phyloP scores from a whole-genome alignment of 306 rosid species.

The Begonia peltatifolia region DNA sequence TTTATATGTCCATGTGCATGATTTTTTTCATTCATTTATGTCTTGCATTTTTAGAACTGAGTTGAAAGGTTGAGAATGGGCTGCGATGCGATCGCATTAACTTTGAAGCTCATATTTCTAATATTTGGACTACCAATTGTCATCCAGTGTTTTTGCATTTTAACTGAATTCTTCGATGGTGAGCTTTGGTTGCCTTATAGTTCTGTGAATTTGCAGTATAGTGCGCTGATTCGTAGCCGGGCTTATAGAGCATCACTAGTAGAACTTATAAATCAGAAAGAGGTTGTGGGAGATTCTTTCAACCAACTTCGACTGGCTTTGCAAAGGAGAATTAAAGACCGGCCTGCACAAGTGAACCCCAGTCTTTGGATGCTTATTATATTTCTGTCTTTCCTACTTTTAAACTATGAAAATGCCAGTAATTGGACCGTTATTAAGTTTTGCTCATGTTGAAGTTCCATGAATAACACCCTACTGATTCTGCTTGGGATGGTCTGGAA shows the following conservation, averaged over 20 bases:
- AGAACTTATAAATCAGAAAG: slow-evolving; percentile 92
- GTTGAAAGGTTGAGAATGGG: neutral
- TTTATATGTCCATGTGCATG: slow-evolving; percentile 1
- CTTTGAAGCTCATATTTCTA: slow-evolving; percentile 3
- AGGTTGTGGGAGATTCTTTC: slow-evolving; percentile 81
- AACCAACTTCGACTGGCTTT: slow-evolving; percentile 92
- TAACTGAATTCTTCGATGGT: slow-evolving; percentile 6
- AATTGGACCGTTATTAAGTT: slow-evolving; percentile 1
- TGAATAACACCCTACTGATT: too few relatives aligned
- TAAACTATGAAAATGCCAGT: slow-evolving; percentile 1
- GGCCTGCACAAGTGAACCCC: slow-evolving; percentile 91
- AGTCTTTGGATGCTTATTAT: too few relatives aligned
- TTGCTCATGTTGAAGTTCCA: too few relatives aligned
- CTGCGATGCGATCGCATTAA: neutral
- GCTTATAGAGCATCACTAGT: slow-evolving; percentile 52
- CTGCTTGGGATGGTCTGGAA: too few relatives aligned
- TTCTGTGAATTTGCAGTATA: slow-evolving; percentile 44
- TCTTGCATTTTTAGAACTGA: too few relatives aligned
- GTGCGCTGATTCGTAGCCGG: slow-evolving; percentile 54
- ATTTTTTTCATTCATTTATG: neutral
- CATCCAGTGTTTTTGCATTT: slow-evolving; percentile 1
- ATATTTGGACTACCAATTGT: slow-evolving; percentile 1
- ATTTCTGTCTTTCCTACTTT: neutral
- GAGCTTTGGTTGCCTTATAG: neutral
- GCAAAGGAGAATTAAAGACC: slow-evolving; percentile 64